phyloP scores from a whole-genome alignment of 2,329 filamentous ascomycete genomes.

The Exophiala xenobiotica region DNA sequence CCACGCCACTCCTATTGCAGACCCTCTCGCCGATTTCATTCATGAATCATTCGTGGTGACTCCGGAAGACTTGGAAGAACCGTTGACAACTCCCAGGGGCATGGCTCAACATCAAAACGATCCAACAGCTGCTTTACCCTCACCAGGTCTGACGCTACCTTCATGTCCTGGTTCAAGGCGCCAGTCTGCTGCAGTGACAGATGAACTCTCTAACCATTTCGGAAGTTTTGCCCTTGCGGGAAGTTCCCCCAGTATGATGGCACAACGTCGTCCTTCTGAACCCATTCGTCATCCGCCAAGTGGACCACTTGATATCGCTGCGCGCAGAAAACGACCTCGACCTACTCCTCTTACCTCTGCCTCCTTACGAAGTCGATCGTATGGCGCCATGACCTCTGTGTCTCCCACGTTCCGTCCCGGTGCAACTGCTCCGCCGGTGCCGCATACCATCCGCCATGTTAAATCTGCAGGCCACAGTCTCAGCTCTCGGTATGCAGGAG shows the following conservation, averaged over 20 bases:
- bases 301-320: slow-evolving; percentile 47
- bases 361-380: slow-evolving; percentile 37
- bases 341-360: slow-evolving; percentile 48
- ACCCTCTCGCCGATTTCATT: slow-evolving; percentile 10
- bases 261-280: slow-evolving; percentile 64
- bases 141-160: slow-evolving; percentile 26
- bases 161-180: slow-evolving; percentile 27
- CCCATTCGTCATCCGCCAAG: slow-evolving; percentile 29
- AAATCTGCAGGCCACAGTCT: slow-evolving; percentile 47
- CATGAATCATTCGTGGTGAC: slow-evolving; percentile 22
- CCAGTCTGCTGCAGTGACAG: slow-evolving; percentile 22
- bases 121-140: slow-evolving; percentile 12
- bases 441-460: slow-evolving; percentile 45
- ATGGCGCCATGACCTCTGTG: slow-evolving; percentile 41
- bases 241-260: slow-evolving; percentile 12
- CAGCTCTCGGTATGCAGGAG: slow-evolving; percentile 45
- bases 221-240: slow-evolving; percentile 26
- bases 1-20: slow-evolving; percentile 2
- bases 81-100: slow-evolving; percentile 21
- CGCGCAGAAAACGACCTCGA: slow-evolving; percentile 46
- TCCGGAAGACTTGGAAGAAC: slow-evolving; percentile 21
- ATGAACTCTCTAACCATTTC: slow-evolving; percentile 28
- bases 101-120: slow-evolving; percentile 14
- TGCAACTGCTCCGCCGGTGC: slow-evolving; percentile 34
- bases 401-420: slow-evolving; percentile 41